phyloP scores from a whole-genome alignment of 2,329 filamentous ascomycete species.

The Chrysoporthe austroafricana region DNA sequence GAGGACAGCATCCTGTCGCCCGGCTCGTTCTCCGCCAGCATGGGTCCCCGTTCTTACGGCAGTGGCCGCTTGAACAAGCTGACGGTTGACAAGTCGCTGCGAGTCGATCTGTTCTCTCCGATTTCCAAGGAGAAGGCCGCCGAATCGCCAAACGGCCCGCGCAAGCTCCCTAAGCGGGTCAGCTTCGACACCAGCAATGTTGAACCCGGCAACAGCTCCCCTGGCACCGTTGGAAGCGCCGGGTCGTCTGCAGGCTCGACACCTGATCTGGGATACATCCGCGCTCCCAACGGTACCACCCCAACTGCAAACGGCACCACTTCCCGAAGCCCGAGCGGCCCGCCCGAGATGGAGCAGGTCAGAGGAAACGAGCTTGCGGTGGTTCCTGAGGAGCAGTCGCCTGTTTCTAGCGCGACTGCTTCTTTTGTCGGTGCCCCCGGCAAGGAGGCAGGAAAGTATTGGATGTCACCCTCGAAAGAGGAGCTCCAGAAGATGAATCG shows the following conservation, averaged over 20 bases:
- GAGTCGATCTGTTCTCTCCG: slow-evolving; percentile 70
- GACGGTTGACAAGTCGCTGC: slow-evolving; percentile 86
- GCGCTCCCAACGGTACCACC: slow-evolving; percentile 50
- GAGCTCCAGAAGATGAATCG: slow-evolving; percentile 81
- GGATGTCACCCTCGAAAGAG: slow-evolving; percentile 76
- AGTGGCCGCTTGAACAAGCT: slow-evolving; percentile 81
- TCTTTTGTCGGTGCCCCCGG: slow-evolving; percentile 57
- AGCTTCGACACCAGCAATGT: slow-evolving; percentile 79
- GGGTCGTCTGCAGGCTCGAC: slow-evolving; percentile 48
- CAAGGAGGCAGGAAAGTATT: slow-evolving; percentile 58
- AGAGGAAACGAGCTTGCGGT: slow-evolving; percentile 77
- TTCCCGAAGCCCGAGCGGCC: slow-evolving; percentile 29
- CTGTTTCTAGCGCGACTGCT: slow-evolving; percentile 37
- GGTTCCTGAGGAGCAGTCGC: slow-evolving; percentile 72
- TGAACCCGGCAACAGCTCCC: slow-evolving; percentile 45
- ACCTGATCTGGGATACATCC: slow-evolving; percentile 63
- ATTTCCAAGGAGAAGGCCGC: slow-evolving; percentile 52
- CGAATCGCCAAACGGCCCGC: slow-evolving; percentile 48
- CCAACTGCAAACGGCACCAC: slow-evolving; percentile 51
- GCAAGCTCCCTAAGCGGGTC: slow-evolving; percentile 79
- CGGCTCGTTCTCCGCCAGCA: slow-evolving; percentile 77
- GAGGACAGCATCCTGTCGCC: slow-evolving; percentile 87
- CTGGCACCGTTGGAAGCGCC: slow-evolving; percentile 41
- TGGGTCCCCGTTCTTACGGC: slow-evolving; percentile 66
- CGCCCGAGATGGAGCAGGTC: slow-evolving; percentile 69